A percentile compares a stretch with the other conserved stretches of the same genome.
Conservation (phyloP, 2,329 filamentous ascomycete species). For the Colletotrichum godetiae region DNA sequence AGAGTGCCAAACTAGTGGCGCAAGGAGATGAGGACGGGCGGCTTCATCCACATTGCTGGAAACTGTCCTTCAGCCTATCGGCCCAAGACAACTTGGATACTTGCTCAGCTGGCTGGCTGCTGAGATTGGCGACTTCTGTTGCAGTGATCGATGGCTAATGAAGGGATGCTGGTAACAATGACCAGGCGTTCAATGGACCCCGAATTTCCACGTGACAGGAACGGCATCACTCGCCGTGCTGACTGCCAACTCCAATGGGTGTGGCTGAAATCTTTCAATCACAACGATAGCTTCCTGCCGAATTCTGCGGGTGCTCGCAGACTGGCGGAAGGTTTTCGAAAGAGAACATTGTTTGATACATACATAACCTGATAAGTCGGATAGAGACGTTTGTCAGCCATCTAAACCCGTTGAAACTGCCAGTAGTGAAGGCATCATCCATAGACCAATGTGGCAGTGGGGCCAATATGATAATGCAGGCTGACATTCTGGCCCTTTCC, state of each 20-base stretch:
- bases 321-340: no score
- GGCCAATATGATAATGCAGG: neutral
- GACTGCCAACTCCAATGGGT: neutral
- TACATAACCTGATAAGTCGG: neutral
- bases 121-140: neutral
- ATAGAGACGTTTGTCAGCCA: neutral
- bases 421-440: neutral
- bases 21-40: neutral
- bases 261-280: neutral
- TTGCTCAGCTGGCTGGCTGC: neutral
- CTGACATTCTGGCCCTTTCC: neutral
- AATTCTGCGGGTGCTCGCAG: neutral
- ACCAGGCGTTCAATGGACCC: neutral
- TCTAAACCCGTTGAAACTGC: neutral
- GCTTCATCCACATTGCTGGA: neutral
- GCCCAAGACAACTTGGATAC: neutral
- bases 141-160: neutral
- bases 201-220: neutral
- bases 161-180: neutral
- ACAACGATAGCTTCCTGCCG: no score
- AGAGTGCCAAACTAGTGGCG: slow-evolving; percentile 18
- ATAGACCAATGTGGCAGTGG: neutral
- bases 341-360: no score
- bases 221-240: neutral
- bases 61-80: neutral